Evolutionary conservation across 306 rosid genomes (phyloP).

Genomic region (Arachis stenosperma): DNA sequence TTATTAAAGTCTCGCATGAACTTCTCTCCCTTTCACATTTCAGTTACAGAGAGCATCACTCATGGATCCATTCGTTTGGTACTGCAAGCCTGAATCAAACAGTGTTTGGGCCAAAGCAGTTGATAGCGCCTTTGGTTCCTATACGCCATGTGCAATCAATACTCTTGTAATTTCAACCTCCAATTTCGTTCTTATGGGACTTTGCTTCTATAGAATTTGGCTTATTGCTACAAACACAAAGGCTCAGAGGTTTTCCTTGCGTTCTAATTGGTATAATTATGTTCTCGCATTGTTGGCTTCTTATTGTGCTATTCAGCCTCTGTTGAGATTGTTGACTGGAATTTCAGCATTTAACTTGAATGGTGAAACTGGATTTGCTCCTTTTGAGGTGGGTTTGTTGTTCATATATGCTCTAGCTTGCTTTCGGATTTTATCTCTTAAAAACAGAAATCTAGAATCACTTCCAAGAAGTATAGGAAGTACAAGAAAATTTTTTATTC

Average conservation of each 20-base stretch:
- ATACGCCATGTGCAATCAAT: conserved; percentile 83
- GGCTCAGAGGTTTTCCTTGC: conserved; percentile 59
- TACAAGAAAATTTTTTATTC: no score
- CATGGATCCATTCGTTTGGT: conserved; percentile 60
- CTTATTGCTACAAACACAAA: conserved; percentile 52
- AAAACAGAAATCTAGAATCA: no score
- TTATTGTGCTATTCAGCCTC: conserved; percentile 66
- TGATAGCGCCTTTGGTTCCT: conserved; percentile 76
- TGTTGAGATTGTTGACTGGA: conserved; percentile 60
- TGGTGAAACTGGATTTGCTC: conserved; percentile 56
- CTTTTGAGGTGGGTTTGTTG: conserved; percentile 71
- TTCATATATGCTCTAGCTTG: no score
- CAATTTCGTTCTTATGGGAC: conserved; percentile 66
- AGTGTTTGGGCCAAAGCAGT: conserved; percentile 60
- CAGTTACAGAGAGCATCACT: no score
- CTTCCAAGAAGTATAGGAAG: no score
- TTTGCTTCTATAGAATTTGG: conserved; percentile 73
- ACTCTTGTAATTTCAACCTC: conserved; percentile 67
- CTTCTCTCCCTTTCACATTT: no score
- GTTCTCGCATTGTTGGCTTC: conserved; percentile 55
- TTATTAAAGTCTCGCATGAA: no score
- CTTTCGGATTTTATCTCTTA: no score
- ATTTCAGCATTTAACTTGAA: conserved; percentile 58
- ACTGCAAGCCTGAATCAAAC: conserved; percentile 67
- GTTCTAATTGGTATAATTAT: conserved; percentile 66